Base-by-base conservation (phyloP, 2,329 filamentous ascomycete genomes). In the Dryadomyces quercus-mongolicae region DNA sequence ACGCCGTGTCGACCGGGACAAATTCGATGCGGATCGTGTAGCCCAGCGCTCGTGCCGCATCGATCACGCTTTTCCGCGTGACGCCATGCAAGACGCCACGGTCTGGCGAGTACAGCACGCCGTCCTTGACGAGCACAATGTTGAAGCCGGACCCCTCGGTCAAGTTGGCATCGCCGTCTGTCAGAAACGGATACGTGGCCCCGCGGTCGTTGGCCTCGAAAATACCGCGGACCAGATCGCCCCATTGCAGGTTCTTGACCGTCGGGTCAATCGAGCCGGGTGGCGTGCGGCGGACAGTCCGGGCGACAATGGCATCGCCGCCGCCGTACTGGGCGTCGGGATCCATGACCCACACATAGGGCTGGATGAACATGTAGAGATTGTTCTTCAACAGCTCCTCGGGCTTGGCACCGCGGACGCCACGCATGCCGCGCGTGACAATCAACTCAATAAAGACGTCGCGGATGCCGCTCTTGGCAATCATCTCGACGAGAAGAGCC, bases 241-340 rank as follows among this genome's bases (percentile, higher is more conserved):
- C 73, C 74, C 74, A 77, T 54, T 77, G 71, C 16, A 74, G 62
- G 57, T 76, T 76, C 67, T 77, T 77, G 34, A 77, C 64, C 0
- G 73, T 76, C 0, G 74, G 75, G 57, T 78, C 75, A 3, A 77
- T 71, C 0, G 69, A 64, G 0, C 72, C 73, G 0, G 72, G 71
- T 0, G 74, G 71, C 0, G 66, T 65, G 46, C 56, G 52, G 40
- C 46, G 21, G 1, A 56, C 56, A 1, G 56, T 56, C 20, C 1
- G 74, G 63, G 2, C 71, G 3, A 58, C 21, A 16, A 58, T 66
- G 0, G 76, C 73, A 0, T 72, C 74, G 13, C 54, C 73, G 3
- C 70, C 72, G 0, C 73, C 74, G 0, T 52, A 56, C 56, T 77
- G 75, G 10, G 69, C 58, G 2, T 69, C 61, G 0, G 73, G 75